These are phyloP conservation scores for Populus pruinosa DNA, from an alignment of 345 rosid species.

Conservation along the genomic window DNA sequence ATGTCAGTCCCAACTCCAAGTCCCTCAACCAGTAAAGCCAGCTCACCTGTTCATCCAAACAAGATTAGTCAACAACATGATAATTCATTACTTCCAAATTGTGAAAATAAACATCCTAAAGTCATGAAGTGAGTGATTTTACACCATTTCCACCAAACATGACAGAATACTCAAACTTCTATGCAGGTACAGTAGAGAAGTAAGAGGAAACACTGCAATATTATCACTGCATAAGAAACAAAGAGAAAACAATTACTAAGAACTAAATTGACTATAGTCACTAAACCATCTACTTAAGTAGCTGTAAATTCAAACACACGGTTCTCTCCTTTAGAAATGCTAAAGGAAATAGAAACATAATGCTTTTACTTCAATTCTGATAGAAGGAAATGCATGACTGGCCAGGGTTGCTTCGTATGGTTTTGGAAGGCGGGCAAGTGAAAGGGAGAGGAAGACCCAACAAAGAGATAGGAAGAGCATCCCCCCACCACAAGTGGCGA, in stretches of 20 bases:
- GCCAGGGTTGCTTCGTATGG: not conserved
- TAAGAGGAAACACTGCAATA: not conserved
- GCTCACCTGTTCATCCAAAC: conserved; percentile 71
- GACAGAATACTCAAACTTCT: not conserved
- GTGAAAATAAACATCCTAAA: not conserved
- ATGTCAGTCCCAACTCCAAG: conserved; percentile 81
- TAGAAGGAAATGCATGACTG: not conserved
- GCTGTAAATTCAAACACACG: not conserved
- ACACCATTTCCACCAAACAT: not conserved
- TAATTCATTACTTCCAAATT: not conserved
- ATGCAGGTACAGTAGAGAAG: not conserved
- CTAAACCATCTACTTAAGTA: not conserved
- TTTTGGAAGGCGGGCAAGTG: not conserved
- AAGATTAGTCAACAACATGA: conserved; percentile 14
- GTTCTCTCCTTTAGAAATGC: not conserved
- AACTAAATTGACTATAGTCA: not conserved
- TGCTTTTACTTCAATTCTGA: not conserved
- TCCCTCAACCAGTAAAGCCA: conserved; percentile 96
- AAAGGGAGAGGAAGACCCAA: not conserved
- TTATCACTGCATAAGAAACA: not conserved
- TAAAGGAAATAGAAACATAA: not conserved
- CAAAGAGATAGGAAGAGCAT: not conserved
- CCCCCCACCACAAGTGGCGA: not conserved
- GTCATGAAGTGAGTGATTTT: not conserved
- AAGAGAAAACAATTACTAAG: not conserved